Evolutionary conservation across 2,329 filamentous ascomycete genomes (phyloP), one percentile per base, ranked within the genome.

Genomic region (Curvularia sp.): DNA sequence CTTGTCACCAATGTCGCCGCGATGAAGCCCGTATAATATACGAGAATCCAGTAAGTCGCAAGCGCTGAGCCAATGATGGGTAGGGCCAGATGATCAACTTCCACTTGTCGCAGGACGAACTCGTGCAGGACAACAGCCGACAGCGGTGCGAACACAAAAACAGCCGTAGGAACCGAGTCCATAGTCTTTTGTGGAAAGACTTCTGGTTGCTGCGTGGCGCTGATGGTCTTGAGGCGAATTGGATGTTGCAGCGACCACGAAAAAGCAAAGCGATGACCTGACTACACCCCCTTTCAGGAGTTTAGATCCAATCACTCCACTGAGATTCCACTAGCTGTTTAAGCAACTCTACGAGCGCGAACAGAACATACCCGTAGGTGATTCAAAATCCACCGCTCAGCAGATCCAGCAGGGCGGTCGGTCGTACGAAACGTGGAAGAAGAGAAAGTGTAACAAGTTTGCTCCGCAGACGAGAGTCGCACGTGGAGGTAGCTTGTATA

Each of bases 81-180:
- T 27, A 67, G 36, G 10, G 58, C 47, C 18, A 68, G 36, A 55
- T 67, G 62, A 25, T 67, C 64, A 36, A 66, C 49, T 46, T 69
- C 65, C 19, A 63, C 51, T 39, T 60, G 55, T 54, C 61, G 52
- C 18, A 68, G 53, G 27, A 69, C n/a, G 3, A 50, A 49, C 28
- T 67, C 61, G 36, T 68, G 63, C 28, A 67, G 43, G 10, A 55
- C 32, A 27, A 69, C 41, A 8, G 56, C 57, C 13, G 60, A 53
- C n/a, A 67, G 30, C 23, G 57, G 48, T 32, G 46, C 50, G 23
- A 63, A 19, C 18, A 60, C 46, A 36, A 60, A 30, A 15, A 55
- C 21, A 13, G 53, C 21, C 1, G 32, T 46, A 28, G 42, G 49
- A 42, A 61, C 42, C n/a, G 59, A 53, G 9, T 49, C 59, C 55